Conservation (phyloP, 768 basidiomycete species). For the Termitomyces sp. region DNA sequence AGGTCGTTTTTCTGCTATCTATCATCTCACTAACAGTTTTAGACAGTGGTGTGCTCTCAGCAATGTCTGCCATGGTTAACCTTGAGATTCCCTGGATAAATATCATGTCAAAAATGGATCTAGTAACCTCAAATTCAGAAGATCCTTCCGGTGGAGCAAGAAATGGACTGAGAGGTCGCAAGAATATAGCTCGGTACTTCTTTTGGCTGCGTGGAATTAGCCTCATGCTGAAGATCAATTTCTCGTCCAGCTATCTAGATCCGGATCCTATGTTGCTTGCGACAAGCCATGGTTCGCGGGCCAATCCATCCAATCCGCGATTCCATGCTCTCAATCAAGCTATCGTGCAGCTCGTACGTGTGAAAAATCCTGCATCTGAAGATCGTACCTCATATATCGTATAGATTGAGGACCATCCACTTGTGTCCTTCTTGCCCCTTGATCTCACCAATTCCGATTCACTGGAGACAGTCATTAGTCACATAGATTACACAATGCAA, state of each 20-base stretch:
- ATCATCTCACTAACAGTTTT: background rate
- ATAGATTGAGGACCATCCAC: slow-evolving; percentile 97
- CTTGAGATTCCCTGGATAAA: slow-evolving; percentile 97
- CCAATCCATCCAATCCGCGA: slow-evolving; percentile 56
- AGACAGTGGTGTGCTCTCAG: slow-evolving; percentile 84
- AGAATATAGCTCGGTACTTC: slow-evolving; percentile 78
- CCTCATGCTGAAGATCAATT: background rate
- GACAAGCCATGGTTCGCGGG: slow-evolving; percentile 54
- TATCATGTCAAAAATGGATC: slow-evolving; percentile 99
- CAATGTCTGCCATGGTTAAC: slow-evolving; percentile 99
- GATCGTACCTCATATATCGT: background rate
- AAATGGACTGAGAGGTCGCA: slow-evolving; percentile 66
- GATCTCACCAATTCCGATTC: slow-evolving; percentile 89
- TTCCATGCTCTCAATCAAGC: slow-evolving; percentile 95
- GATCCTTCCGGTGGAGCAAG: slow-evolving; percentile 55
- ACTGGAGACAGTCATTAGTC: slow-evolving; percentile 84
- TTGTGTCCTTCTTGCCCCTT: slow-evolving; percentile 94
- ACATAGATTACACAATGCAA: slow-evolving; percentile 98
- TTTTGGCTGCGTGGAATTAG: background rate
- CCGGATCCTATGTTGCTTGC: slow-evolving; percentile 88
- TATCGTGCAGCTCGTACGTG: slow-evolving; percentile 84
- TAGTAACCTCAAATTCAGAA: slow-evolving; percentile 66
- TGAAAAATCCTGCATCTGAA: background rate
- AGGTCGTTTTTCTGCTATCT: background rate
- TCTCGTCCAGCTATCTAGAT: slow-evolving; percentile 70